Conservation (phyloP, 768 basidiomycete species). For the Suillus weaverae region DNA sequence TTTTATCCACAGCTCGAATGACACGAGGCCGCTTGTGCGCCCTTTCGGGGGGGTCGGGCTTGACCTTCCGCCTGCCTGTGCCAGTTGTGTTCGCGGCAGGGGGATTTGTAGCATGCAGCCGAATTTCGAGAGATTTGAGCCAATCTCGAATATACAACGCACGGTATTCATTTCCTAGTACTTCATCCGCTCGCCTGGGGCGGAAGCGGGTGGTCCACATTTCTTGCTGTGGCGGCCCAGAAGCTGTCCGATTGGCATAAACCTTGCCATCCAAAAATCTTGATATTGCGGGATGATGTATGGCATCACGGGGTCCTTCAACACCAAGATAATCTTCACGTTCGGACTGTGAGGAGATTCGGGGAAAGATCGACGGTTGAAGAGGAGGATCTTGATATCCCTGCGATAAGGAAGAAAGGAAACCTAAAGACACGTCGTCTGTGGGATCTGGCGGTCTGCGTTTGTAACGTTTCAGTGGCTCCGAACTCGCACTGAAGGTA, state of each 20-base stretch:
- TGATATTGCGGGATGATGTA: slow-evolving; percentile 52
- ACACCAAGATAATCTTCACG: slow-evolving; percentile 3
- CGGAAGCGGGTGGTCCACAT: slow-evolving; percentile 77
- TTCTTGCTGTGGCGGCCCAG: slow-evolving; percentile 34
- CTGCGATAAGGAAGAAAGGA: slow-evolving; percentile 16
- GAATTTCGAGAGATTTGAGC: slow-evolving; percentile 69
- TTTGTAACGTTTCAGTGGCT: slow-evolving; percentile 14
- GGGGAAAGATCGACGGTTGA: neutral
- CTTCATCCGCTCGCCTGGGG: slow-evolving; percentile 69
- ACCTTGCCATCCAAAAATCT: slow-evolving; percentile 31
- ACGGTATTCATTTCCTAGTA: slow-evolving; percentile 74
- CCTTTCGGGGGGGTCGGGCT: slow-evolving; percentile 27
- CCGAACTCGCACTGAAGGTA: slow-evolving; percentile 24
- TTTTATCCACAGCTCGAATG: slow-evolving; percentile 51
- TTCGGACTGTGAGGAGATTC: slow-evolving; percentile 2
- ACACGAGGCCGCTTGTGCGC: slow-evolving; percentile 60
- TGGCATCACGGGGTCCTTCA: slow-evolving; percentile 20
- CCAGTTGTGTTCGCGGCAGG: slow-evolving; percentile 4
- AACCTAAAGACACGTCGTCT: slow-evolving; percentile 14
- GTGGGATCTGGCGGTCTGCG: neutral
- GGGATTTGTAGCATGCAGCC: slow-evolving; percentile 29
- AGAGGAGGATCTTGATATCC: neutral
- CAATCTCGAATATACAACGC: slow-evolving; percentile 76
- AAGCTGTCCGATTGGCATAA: neutral
- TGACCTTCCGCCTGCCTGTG: slow-evolving; percentile 20